Percentiles rank a stretch among this genome's conserved stretches.
Conservation (phyloP, 23 red algal species). For the Gracilaria gracilis region DNA sequence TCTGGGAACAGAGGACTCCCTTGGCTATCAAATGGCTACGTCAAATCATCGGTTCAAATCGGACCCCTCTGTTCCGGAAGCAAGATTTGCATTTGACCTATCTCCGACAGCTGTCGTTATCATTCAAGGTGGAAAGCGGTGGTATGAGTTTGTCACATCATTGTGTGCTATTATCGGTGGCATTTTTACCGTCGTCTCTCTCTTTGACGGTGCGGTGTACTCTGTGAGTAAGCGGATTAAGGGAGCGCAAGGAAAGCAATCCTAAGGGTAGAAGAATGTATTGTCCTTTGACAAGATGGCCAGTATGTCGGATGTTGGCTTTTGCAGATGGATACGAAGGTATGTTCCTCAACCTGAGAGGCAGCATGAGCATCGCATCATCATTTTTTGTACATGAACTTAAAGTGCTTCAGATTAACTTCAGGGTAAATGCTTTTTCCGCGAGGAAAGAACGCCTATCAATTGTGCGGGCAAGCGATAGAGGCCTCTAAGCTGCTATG, state of each 20-base stretch:
- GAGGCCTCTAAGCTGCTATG: too few relatives aligned
- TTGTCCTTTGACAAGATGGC: background rate
- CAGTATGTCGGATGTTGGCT: background rate
- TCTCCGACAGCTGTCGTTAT: slow-evolving; percentile 83
- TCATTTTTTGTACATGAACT: slow-evolving; percentile 17
- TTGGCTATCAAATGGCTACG: slow-evolving; percentile 81
- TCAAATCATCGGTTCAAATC: slow-evolving; percentile 72
- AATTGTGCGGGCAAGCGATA: background rate
- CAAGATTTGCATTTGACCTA: slow-evolving; percentile 82
- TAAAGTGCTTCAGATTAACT: slow-evolving; percentile 13
- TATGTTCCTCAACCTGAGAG: too few relatives aligned
- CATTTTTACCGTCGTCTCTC: slow-evolving; percentile 73
- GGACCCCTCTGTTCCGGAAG: slow-evolving; percentile 73
- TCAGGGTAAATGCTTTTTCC: slow-evolving; percentile 1
- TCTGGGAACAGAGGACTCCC: slow-evolving; percentile 47
- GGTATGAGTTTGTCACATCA: slow-evolving; percentile 90
- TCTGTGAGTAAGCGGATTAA: slow-evolving; percentile 66
- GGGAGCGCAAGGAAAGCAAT: slow-evolving; percentile 73
- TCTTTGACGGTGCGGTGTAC: slow-evolving; percentile 80
- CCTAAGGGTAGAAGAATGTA: slow-evolving; percentile 28
- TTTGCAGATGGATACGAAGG: background rate
- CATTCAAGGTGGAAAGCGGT: slow-evolving; percentile 81
- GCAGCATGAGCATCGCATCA: background rate
- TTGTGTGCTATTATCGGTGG: slow-evolving; percentile 83
- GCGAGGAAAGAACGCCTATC: background rate